Conservation (phyloP, 2,329 filamentous ascomycete species). For the Sporothrix dimorphospora region DNA sequence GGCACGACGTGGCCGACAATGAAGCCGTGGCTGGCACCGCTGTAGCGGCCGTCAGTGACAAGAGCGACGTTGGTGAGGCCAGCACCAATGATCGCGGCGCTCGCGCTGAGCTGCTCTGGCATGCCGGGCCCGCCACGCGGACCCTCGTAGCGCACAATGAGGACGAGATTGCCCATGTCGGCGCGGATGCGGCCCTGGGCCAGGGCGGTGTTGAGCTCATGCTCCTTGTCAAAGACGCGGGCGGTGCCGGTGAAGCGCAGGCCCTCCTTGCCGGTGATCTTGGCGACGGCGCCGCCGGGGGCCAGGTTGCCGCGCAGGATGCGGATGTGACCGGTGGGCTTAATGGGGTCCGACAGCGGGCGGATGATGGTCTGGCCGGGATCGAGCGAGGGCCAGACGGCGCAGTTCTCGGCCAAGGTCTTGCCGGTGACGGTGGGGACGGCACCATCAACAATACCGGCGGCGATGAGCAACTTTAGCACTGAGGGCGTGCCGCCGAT, state of each 20-base stretch:
- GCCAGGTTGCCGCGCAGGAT: constrained; percentile 87
- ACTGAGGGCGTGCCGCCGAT: constrained; percentile 85
- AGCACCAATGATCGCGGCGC: constrained; percentile 90
- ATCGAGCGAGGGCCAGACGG: constrained; percentile 73
- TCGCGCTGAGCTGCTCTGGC: constrained; percentile 91
- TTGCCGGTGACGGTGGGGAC: constrained; percentile 84
- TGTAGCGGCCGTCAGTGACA: constrained; percentile 90
- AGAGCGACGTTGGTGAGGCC: constrained; percentile 84
- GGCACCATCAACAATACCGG: constrained; percentile 72
- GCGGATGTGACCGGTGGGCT: constrained; percentile 82
- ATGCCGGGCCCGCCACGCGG: constrained; percentile 93
- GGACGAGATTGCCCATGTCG: constrained; percentile 74
- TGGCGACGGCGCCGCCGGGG: constrained; percentile 86
- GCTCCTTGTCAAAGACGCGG: constrained; percentile 84
- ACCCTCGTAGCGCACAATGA: constrained; percentile 91
- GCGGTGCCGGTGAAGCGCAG: constrained; percentile 79
- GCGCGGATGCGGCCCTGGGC: constrained; percentile 57
- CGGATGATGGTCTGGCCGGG: constrained; percentile 83
- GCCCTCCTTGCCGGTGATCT: constrained; percentile 96
- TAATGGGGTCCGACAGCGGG: constrained; percentile 72
- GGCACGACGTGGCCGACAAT: constrained; percentile 93
- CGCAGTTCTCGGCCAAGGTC: constrained; percentile 80
- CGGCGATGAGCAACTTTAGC: constrained; percentile 80
- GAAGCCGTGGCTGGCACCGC: constrained; percentile 86
- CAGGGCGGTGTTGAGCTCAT: constrained; percentile 74